phyloP scores from a whole-genome alignment of 768 basidiomycete species.

The Mycena alexandri region DNA sequence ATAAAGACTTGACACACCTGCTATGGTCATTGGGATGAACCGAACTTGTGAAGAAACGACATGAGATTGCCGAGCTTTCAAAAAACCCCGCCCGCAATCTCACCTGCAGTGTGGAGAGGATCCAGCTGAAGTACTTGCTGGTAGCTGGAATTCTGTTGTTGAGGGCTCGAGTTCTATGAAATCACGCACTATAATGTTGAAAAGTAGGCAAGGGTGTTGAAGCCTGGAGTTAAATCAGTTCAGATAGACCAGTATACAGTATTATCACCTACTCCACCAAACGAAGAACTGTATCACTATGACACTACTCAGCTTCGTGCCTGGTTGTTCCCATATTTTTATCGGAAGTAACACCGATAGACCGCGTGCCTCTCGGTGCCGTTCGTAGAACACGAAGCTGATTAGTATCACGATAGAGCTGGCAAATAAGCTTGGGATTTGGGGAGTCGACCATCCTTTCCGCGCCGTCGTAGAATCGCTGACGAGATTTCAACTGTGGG shows the following conservation, averaged over 20 bases:
- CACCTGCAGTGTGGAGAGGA: not conserved
- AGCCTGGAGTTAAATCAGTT: slow-evolving; percentile 16
- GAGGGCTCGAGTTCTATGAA: too few species aligned
- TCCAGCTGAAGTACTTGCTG: slow-evolving; percentile 13
- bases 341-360: slow-evolving; percentile 43
- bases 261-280: not conserved
- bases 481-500: too few species aligned
- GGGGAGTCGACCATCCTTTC: slow-evolving; percentile 46
- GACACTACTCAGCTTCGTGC: slow-evolving; percentile 42
- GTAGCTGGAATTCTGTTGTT: slow-evolving; percentile 24
- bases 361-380: slow-evolving; percentile 9
- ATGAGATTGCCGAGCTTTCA: too few species aligned
- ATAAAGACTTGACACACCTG: too few species aligned
- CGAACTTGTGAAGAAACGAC: too few species aligned
- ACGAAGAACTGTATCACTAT: slow-evolving; percentile 39
- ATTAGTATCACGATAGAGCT: not conserved
- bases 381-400: slow-evolving; percentile 16
- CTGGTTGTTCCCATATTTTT: slow-evolving; percentile 45
- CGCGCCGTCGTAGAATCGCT: slow-evolving; percentile 20
- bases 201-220: slow-evolving; percentile 46
- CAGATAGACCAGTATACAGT: too few species aligned
- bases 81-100: too few species aligned
- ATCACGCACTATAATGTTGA: slow-evolving; percentile 41
- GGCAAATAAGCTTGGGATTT: slow-evolving; percentile 37
- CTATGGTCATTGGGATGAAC: too few species aligned